Evolutionary conservation across 306 rosid species (phyloP).

Genomic region (Argentina anserina): DNA sequence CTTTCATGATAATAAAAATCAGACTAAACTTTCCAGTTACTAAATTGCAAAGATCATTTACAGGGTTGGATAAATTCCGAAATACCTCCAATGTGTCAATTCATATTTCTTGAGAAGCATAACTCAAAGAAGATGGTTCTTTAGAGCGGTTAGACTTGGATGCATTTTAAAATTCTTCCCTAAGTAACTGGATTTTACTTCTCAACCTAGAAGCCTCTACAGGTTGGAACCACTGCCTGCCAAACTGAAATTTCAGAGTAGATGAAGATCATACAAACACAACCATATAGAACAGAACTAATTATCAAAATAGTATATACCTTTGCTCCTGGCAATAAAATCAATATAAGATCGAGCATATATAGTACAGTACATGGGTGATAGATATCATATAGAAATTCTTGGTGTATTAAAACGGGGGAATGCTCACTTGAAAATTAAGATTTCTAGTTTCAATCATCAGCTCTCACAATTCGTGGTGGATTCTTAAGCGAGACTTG

Average conservation of each 20-base stretch:
- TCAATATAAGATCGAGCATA: no score
- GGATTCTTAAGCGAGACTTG: no score
- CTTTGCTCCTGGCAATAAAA: no score
- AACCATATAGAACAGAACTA: no score
- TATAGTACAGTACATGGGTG: no score
- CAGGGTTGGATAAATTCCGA: background rate
- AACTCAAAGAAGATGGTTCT: conserved; percentile 26
- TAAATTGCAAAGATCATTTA: conserved; percentile 3
- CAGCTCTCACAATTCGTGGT: no score
- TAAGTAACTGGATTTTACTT: conserved; percentile 59
- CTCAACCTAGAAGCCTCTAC: conserved; percentile 87
- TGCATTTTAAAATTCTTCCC: conserved; percentile 45
- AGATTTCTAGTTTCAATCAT: no score
- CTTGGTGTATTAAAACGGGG: no score
- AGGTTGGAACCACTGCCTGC: conserved; percentile 82
- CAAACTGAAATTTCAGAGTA: conserved; percentile 51
- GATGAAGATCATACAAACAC: background rate
- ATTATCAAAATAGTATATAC: background rate
- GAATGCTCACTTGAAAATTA: no score
- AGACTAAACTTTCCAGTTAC: conserved; percentile 12
- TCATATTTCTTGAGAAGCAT: no score
- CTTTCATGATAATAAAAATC: conserved; percentile 6
- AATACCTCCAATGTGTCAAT: no score
- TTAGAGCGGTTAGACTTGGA: background rate
- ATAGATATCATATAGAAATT: no score